Conservation (phyloP, 306 rosid genomes). For the Datisca glomerata region DNA sequence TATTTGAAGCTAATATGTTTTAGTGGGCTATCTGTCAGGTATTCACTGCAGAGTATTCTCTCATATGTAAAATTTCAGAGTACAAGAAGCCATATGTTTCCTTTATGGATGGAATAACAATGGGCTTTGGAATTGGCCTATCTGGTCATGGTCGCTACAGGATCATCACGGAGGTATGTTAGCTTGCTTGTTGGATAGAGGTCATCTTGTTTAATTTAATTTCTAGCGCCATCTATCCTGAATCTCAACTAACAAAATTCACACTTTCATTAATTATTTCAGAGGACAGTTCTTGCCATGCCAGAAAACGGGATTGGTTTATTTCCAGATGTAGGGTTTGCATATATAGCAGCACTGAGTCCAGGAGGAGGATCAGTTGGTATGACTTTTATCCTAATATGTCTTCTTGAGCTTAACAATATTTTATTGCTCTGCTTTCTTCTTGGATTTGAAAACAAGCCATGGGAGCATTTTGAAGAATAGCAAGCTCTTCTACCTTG, state of each 20-base stretch:
- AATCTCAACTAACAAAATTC: too few species aligned
- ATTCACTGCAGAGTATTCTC: conserved; percentile 86
- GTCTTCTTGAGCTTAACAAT: not conserved
- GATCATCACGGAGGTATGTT: conserved; percentile 76
- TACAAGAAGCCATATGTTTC: conserved; percentile 87
- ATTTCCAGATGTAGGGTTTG: conserved; percentile 94
- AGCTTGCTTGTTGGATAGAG: too few species aligned
- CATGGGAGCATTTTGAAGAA: too few species aligned
- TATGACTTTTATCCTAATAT: conserved; percentile 16
- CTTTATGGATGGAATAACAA: conserved; percentile 95
- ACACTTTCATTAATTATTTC: conserved; percentile 12
- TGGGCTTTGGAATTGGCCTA: conserved; percentile 97
- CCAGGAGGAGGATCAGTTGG: conserved; percentile 98
- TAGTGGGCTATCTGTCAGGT: conserved; percentile 38
- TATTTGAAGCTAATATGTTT: conserved; percentile 7
- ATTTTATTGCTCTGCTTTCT: too few species aligned
- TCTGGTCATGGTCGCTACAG: conserved; percentile 94
- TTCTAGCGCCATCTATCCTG: too few species aligned
- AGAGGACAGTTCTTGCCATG: conserved; percentile 97
- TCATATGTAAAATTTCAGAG: conserved; percentile 77
- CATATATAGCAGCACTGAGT: conserved; percentile 83
- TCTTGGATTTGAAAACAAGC: too few species aligned
- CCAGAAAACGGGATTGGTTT: conserved; percentile 99
- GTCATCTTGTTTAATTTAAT: too few species aligned
- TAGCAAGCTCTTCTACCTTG: too few species aligned